These are phyloP conservation scores for Jamesozyma gamospora DNA, from an alignment of 805 yeast species.

Conservation along the genomic window DNA sequence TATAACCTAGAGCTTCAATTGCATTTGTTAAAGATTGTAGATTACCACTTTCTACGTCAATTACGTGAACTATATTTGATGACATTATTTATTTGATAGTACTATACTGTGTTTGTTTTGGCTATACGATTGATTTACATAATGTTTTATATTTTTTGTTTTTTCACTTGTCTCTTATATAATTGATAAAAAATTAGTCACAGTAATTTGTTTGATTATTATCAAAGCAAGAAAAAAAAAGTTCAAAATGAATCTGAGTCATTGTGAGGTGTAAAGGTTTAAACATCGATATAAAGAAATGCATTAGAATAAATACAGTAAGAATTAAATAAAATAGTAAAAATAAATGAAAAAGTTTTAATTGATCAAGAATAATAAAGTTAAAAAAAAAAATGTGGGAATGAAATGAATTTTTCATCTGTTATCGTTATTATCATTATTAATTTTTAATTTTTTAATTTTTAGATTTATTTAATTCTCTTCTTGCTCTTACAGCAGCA, in stretches of 20 bases:
- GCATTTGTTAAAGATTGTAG: conserved; percentile 84
- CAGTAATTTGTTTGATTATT: background rate
- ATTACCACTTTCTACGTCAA: conserved; percentile 93
- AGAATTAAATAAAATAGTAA: background rate
- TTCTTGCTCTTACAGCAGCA: conserved; percentile 74
- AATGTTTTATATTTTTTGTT: too few relatives aligned
- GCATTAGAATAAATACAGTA: background rate
- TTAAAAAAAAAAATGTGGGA: background rate
- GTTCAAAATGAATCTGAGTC: background rate
- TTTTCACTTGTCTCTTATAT: too few relatives aligned
- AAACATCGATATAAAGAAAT: background rate
- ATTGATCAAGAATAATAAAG: background rate
- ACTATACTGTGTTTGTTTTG: too few relatives aligned
- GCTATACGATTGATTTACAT: too few relatives aligned
- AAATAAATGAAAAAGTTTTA: background rate
- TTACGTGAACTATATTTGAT: conserved; percentile 40
- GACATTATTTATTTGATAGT: too few relatives aligned
- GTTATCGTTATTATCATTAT: too few relatives aligned
- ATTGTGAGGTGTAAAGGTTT: background rate
- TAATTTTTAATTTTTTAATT: too few relatives aligned
- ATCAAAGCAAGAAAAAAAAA: background rate
- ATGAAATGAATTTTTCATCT: too few relatives aligned
- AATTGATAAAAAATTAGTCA: too few relatives aligned
- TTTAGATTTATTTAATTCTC: conserved; percentile 32
- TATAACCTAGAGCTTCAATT: conserved; percentile 64